A percentile compares a stretch with the other conserved stretches of the same genome.
phyloP scores from a whole-genome alignment of 805 yeast genomes.

The Starmera caribaea region DNA sequence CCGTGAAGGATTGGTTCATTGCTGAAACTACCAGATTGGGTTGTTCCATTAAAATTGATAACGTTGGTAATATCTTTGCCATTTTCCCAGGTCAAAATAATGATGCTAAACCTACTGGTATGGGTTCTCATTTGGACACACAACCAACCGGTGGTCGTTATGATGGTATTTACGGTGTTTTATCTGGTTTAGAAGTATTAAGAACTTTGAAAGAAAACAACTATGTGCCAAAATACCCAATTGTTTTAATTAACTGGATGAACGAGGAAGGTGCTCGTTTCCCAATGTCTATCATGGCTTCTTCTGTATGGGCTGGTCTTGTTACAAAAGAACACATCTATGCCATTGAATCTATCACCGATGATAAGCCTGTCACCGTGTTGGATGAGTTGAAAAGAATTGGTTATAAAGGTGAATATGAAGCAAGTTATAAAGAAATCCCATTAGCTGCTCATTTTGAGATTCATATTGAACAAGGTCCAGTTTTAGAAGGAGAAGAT shows the following conservation, averaged over 20 bases:
- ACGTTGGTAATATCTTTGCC: constrained; percentile 63
- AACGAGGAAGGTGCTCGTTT: constrained; percentile 76
- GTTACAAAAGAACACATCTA: constrained; percentile 39
- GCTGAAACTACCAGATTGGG: constrained; percentile 42
- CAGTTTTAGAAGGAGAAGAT: constrained; percentile 46
- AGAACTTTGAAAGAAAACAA: constrained; percentile 53
- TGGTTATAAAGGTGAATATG: constrained; percentile 47
- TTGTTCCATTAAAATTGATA: constrained; percentile 49
- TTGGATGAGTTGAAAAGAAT: constrained; percentile 46
- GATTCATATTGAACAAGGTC: constrained; percentile 72
- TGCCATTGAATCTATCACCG: constrained; percentile 42
- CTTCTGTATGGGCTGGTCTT: constrained; percentile 57
- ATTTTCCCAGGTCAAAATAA: constrained; percentile 46
- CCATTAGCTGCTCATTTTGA: constrained; percentile 66
- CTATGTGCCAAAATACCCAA: constrained; percentile 53
- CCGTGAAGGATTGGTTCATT: constrained; percentile 58
- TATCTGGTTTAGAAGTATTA: constrained; percentile 57
- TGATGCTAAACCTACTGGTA: constrained; percentile 45
- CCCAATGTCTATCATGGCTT: constrained; percentile 58
- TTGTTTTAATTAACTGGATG: constrained; percentile 61
- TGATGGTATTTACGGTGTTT: constrained; percentile 65
- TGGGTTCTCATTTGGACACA: constrained; percentile 69
- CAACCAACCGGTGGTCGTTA: constrained; percentile 75
- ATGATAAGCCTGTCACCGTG: constrained; percentile 38
- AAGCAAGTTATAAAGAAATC: constrained; percentile 37